Conservation (phyloP, 2,329 filamentous ascomycete species). For the Phialophora macrospora region DNA sequence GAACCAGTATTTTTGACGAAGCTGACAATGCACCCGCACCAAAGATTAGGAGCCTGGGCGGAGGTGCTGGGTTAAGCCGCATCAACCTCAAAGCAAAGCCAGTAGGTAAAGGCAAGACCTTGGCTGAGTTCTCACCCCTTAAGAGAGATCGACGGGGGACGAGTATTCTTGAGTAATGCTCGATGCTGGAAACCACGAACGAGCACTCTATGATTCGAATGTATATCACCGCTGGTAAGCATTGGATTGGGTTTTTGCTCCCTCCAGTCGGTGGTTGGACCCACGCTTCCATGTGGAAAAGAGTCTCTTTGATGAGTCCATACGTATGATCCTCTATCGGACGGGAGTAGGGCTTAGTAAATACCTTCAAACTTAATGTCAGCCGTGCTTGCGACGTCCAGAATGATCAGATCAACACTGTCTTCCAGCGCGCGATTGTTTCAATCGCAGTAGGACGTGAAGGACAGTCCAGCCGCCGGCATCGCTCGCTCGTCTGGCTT, state of each 20-base stretch:
- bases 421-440: not conserved
- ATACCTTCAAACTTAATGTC: not conserved
- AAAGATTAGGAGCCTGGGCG: constrained; percentile 43
- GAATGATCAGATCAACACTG: not conserved
- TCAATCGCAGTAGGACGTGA: not conserved
- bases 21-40: constrained; percentile 61
- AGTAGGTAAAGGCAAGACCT: constrained; percentile 41
- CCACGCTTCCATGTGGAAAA: not conserved
- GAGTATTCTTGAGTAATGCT: constrained; percentile 15
- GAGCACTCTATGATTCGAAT: not conserved
- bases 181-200: constrained; percentile 1
- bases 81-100: constrained; percentile 36
- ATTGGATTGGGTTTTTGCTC: not conserved
- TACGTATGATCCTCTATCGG: not conserved
- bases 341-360: not conserved
- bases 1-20: constrained; percentile 71
- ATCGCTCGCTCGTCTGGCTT: not conserved
- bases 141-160: constrained; percentile 66
- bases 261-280: not conserved
- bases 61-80: constrained; percentile 35
- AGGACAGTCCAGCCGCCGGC: too few species aligned
- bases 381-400: not conserved
- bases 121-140: constrained; percentile 70
- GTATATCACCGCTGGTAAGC: not conserved
- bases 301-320: not conserved